Percentiles rank a stretch among this genome's conserved stretches.
phyloP scores from a whole-genome alignment of 2,329 filamentous ascomycete species.

The Colletotrichum falcatum region DNA sequence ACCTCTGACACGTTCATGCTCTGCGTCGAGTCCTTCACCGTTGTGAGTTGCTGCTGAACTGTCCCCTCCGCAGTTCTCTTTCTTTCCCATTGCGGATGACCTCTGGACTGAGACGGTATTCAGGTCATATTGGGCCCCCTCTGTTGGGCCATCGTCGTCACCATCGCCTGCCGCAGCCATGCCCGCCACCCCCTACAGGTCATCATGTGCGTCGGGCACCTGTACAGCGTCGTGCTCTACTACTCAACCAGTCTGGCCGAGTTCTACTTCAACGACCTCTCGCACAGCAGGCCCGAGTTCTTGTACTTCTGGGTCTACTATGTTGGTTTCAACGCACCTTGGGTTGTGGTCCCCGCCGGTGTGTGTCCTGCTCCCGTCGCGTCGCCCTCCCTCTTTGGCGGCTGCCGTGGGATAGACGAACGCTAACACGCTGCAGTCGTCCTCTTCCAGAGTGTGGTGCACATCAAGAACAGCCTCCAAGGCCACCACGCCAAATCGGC shows the following conservation, averaged over 20 bases:
- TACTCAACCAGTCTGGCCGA: slow-evolving; percentile 69
- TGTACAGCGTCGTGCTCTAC: slow-evolving; percentile 74
- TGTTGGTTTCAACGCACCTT: slow-evolving; percentile 70
- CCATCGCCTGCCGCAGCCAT: slow-evolving; percentile 58
- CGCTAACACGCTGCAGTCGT: slow-evolving; percentile 19
- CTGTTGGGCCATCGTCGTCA: slow-evolving; percentile 61
- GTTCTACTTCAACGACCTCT: slow-evolving; percentile 56
- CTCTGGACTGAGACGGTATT: not conserved
- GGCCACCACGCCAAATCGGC: not conserved
- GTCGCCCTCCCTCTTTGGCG: not conserved
- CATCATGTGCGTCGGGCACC: slow-evolving; percentile 63
- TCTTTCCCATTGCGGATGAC: not conserved
- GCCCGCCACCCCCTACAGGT: slow-evolving; percentile 65
- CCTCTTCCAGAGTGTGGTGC: slow-evolving; percentile 11
- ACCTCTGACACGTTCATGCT: slow-evolving; percentile 85
- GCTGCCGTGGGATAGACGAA: not conserved
- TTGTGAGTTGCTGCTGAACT: slow-evolving; percentile 58
- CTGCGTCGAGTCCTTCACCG: slow-evolving; percentile 88
- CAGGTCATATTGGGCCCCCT: slow-evolving; percentile 70
- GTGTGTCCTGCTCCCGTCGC: slow-evolving; percentile 47
- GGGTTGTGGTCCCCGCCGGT: slow-evolving; percentile 69
- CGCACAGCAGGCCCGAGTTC: slow-evolving; percentile 69
- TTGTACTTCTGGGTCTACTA: slow-evolving; percentile 75
- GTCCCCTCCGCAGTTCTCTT: slow-evolving; percentile 49
- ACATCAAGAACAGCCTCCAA: not conserved